phyloP scores from a whole-genome alignment of 2,329 filamentous ascomycete genomes.

The Xylariaceae sp. region DNA sequence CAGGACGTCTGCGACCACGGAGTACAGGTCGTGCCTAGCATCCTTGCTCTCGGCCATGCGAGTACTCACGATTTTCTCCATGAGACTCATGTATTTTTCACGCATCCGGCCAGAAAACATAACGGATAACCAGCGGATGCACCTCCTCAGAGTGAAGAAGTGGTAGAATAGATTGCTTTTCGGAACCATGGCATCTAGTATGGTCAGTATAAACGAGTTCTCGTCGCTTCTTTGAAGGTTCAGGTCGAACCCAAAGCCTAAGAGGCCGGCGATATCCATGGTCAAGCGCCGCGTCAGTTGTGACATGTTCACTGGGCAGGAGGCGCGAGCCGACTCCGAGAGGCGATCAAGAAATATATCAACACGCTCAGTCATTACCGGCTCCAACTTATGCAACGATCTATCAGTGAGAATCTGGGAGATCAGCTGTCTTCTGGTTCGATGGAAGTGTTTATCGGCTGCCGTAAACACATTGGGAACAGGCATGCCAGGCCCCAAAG shows the following conservation, averaged over 20 bases:
- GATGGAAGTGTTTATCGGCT: background rate
- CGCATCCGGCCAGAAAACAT: background rate
- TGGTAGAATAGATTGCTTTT: background rate
- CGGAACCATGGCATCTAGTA: background rate
- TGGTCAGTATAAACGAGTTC: background rate
- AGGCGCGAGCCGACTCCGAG: background rate
- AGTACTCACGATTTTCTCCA: background rate
- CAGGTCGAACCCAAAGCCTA: constrained; percentile 4
- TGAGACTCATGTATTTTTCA: background rate
- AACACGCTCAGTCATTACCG: constrained; percentile 1
- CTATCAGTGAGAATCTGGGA: background rate
- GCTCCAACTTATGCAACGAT: constrained; percentile 6
- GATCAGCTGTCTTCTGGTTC: constrained; percentile 1
- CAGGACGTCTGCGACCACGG: background rate
- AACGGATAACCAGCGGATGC: background rate
- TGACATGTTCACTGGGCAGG: background rate
- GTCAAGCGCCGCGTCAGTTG: background rate
- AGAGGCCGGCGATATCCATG: constrained; percentile 1
- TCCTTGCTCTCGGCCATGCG: background rate
- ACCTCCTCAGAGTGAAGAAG: background rate
- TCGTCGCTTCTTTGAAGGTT: background rate
- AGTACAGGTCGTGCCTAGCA: background rate
- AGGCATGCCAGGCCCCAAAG: background rate
- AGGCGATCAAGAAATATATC: constrained; percentile 3
- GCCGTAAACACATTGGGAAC: constrained; percentile 2